Base-by-base conservation (phyloP, 225 moss, liverwort and hornwort genomes). In the Polytrichum commune region DNA sequence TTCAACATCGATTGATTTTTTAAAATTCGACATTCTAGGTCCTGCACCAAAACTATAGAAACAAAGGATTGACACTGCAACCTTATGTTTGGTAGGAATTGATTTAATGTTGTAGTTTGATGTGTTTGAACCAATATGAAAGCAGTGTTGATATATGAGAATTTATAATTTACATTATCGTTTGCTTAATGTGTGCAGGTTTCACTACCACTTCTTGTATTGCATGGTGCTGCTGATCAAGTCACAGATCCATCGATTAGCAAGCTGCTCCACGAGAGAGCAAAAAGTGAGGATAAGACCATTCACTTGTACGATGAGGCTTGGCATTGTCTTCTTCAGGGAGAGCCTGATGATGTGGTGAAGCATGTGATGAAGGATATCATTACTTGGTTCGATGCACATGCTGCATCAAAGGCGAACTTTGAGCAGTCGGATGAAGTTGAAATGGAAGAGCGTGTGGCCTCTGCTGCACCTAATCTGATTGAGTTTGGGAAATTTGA, bases 271-370 rank as follows among this genome's bases (percentile, higher is more conserved):
- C 67, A 86, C 65, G 78, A 93, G 66, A 86, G 64, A 77, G 90
- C 95, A 0, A 77, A 73, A 54, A 95, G 84, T 18, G 3, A 78
- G 33, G 98, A 95, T 68, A 98, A 98, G 46, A 90, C 84, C 0
- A 54, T 94, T 0, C 79, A 72, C 25, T 64, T 98, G 1, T 98
- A 98, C 27, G 84, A 95, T 0, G 81, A 82, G 53, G 84, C 95
- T 33, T 95, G 95, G 98, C 98, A 98, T 72, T 91, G 92, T 8
- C 86, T 98, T n/a, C 69, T 98, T 7, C 90, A 92, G 72, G 98
- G 98, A 16, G 98, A 98, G 79, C 72, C 93, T 7, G 98, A 98
- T 62, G 91, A 95, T 25, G 27, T 75, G 35, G 85, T 95, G 27
- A 73, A 87, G 68, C 70, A 65, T 38, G 93, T 93, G 30, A 85